A percentile compares a stretch with the other conserved stretches of the same genome.
These are phyloP conservation scores for Trichoderma sp. DNA, from an alignment of 2,329 filamentous ascomycete species.

Conservation along the genomic window DNA sequence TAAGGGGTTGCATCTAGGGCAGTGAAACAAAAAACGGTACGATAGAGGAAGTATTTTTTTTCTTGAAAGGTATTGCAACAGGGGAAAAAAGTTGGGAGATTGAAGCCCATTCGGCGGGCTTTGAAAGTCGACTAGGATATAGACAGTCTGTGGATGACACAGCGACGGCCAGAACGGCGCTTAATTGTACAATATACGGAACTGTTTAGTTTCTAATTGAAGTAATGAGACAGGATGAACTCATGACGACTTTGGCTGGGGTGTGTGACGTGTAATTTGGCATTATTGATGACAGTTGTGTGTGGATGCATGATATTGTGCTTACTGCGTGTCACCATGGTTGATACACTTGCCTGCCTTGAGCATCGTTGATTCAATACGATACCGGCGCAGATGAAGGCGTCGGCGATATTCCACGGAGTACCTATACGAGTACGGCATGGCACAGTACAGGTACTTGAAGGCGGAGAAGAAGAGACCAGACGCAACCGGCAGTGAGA, in stretches of 20 bases:
- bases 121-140: slow-evolving; percentile 19
- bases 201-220: slow-evolving; percentile 22
- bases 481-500: neutral
- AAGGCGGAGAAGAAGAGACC: neutral
- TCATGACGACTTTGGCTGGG: neutral
- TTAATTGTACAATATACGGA: slow-evolving; percentile 28
- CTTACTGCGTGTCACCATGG: neutral
- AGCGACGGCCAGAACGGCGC: slow-evolving; percentile 24
- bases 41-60: slow-evolving; percentile 15
- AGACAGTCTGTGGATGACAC: slow-evolving; percentile 23
- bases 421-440: neutral
- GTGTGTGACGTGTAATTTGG: neutral
- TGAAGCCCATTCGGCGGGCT: neutral
- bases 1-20: slow-evolving; percentile 48
- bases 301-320: neutral
- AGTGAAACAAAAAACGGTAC: neutral
- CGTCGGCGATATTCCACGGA: neutral
- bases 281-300: neutral
- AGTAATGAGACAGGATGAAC: slow-evolving; percentile 21
- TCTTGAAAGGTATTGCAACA: neutral
- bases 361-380: neutral
- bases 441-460: neutral
- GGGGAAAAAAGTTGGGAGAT: slow-evolving; percentile 4
- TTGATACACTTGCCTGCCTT: neutral
- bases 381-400: neutral